Base-by-base conservation (phyloP, 2,329 filamentous ascomycete species). In the Grosmannia serpens region DNA sequence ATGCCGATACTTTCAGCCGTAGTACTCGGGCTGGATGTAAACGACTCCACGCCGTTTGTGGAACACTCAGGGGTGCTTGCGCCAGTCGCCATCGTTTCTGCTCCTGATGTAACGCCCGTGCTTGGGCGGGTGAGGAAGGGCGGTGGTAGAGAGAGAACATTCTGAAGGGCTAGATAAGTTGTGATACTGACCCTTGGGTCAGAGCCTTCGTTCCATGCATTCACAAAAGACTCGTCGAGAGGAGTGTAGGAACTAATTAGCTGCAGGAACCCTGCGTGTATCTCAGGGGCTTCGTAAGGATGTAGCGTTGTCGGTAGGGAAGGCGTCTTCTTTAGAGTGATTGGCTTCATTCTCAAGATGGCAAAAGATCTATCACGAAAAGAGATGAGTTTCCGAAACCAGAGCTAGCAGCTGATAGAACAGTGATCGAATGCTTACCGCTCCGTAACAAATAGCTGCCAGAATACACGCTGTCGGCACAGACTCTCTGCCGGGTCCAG, bases 391-490 rank as follows among this genome's bases (percentile, higher is more conserved):
- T 27, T 22, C 29, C 4, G 10, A 4, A 13, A 46, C 27, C 20
- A 56, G 15, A 11, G 9, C 20, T 7, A 27, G n/a, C 5, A 10
- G 15, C 6, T 27, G 4, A 22, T 15, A 2, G 7, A 31, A 29
- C 11, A 58, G 31, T 24, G 3, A 22, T 2, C 3, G 38, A 24
- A 46, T n/a, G 29, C 58, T 54, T 69, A 81, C 78, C 79, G 76
- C 69, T 86, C 83, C 0, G 81, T 81, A 35, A 85, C 76, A 64
- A 84, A 84, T 11, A 86, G 70, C 47, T 84, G 73, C 83, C 83
- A 86, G 66, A 83, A 85, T 9, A 84, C 73, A 13, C 81, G 73
- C 58, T 80, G 74, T 41, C 77, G 75, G 57, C 79, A 78, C 24
- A 82, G 75, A 26, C 70, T 72, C 64, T 84, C 81, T 5, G 79